Percentiles rank a stretch among this genome's conserved stretches.
phyloP scores from a whole-genome alignment of 495 filamentous ascomycete species.

The Trichocladium uniseriatum region DNA sequence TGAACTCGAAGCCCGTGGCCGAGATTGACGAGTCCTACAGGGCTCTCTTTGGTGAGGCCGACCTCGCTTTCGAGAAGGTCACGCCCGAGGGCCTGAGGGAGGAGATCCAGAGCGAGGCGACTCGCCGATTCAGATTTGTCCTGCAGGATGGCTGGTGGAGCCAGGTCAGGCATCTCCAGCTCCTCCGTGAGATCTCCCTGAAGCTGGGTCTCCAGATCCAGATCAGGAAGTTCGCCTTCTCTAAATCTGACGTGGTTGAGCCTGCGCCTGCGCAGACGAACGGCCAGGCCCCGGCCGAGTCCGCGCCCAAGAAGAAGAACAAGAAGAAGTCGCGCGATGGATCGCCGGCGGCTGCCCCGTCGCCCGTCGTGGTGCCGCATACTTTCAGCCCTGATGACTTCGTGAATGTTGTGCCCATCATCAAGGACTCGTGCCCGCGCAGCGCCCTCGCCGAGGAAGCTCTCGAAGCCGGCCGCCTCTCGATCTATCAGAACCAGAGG shows the following conservation, averaged over 20 bases:
- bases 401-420: conserved; percentile 79
- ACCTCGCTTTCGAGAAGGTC: conserved; percentile 68
- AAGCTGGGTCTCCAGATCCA: conserved; percentile 88
- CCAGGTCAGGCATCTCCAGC: conserved; percentile 62
- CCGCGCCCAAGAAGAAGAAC: conserved; percentile 52
- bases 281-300: conserved; percentile 28
- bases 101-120: conserved; percentile 64
- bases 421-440: conserved; percentile 85
- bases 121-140: conserved; percentile 64
- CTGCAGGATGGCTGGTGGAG: conserved; percentile 57
- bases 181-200: conserved; percentile 79
- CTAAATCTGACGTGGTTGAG: conserved; percentile 23
- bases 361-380: conserved; percentile 37
- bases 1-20: conserved; percentile 67
- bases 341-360: conserved; percentile 44
- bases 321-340: conserved; percentile 57
- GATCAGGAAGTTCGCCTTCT: conserved; percentile 72
- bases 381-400: conserved; percentile 81
- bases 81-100: conserved; percentile 60
- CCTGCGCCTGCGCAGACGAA: conserved; percentile 13
- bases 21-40: conserved; percentile 67
- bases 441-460: conserved; percentile 92
- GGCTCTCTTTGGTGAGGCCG: conserved; percentile 69
- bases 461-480: conserved; percentile 88
- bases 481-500: conserved; percentile 87